Percentiles rank a stretch among this genome's conserved stretches.
Conservation (phyloP, 23 red algal species). For the Gracilaria domingensis region DNA sequence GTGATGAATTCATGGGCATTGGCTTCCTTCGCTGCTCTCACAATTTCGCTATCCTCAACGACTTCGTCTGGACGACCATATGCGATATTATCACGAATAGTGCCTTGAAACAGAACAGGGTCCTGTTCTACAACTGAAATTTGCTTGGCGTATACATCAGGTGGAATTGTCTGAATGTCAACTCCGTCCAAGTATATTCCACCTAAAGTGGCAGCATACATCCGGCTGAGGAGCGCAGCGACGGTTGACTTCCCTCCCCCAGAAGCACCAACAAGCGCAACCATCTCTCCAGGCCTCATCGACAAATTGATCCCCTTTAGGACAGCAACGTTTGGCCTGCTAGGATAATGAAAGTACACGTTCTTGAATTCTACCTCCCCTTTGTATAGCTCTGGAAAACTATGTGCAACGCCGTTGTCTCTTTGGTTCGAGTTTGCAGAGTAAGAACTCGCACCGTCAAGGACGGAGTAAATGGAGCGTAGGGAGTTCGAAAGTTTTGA, state of each 20-base stretch:
- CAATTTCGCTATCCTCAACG: constrained; percentile 47
- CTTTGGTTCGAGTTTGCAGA: not conserved
- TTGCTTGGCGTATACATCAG: constrained; percentile 36
- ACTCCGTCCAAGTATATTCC: constrained; percentile 60
- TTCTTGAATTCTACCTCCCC: constrained; percentile 56
- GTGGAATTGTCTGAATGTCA: constrained; percentile 63
- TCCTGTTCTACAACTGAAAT: constrained; percentile 82
- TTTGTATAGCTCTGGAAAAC: not conserved
- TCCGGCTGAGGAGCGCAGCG: constrained; percentile 66
- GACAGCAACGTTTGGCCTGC: constrained; percentile 59
- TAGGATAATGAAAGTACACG: constrained; percentile 80
- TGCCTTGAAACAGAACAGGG: constrained; percentile 81
- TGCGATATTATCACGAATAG: constrained; percentile 82
- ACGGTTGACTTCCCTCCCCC: constrained; percentile 85
- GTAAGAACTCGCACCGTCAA: constrained; percentile 42
- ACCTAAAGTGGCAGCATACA: constrained; percentile 79
- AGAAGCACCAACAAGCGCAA: constrained; percentile 76
- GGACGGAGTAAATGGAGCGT: constrained; percentile 31
- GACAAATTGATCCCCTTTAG: constrained; percentile 63
- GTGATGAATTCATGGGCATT: constrained; percentile 86
- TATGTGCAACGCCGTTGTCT: not conserved
- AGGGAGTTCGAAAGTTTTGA: constrained; percentile 44
- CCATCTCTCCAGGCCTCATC: constrained; percentile 68
- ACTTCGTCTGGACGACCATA: constrained; percentile 76
- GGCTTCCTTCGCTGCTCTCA: constrained; percentile 78